Base-by-base conservation (phyloP, 2,329 filamentous ascomycete genomes). In the Phaeosphaeria sp. region DNA sequence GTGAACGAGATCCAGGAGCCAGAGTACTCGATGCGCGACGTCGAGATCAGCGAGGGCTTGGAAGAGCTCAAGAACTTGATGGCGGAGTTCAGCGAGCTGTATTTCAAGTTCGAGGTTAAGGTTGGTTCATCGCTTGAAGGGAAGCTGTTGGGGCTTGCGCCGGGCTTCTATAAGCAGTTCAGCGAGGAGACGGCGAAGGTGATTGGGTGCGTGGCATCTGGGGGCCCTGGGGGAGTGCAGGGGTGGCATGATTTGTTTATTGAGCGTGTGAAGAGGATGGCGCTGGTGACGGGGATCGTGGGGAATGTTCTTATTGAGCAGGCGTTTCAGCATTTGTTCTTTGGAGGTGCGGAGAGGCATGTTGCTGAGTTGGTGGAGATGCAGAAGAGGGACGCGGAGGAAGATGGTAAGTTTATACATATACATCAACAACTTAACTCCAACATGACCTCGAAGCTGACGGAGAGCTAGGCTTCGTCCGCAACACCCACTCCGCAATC, bases 271-370 rank as follows among this genome's bases (percentile, higher is more conserved):
- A 69, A 70, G 51, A 40, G 72, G 8, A 53, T 48, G 2, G 67
- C 69, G 3, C 43, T 75, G 2, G 66, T 72, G 0, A 65, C 59
- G 52, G 72, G 45, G 1, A 62, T 77, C 7, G 61, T 76, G 0
- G 70, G 73, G 1, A 74, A 75, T 21, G 66, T 74, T 8, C 20
- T 77, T 3, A 56, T 64, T 1, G 68, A 77, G 53, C 70, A 75
- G 30, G 70, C 75, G 0, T 70, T 74, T 24, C 47, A 63, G 45
- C 67, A 71, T 49, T 21, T 48, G 0, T 70, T 69, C 42, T 74
- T 76, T 36, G 73, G 73, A 0, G 69, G 59, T 0, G 44, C 20
- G 2, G 33, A 44, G 18, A 56, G 27, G 2, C 42, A 66, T 1
- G 24, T 66, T 8, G 15, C 51, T 1, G 45, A 39, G 1, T 13